Base-by-base conservation (phyloP, 257 asterid species). In the Rubia yunnanensis region DNA sequence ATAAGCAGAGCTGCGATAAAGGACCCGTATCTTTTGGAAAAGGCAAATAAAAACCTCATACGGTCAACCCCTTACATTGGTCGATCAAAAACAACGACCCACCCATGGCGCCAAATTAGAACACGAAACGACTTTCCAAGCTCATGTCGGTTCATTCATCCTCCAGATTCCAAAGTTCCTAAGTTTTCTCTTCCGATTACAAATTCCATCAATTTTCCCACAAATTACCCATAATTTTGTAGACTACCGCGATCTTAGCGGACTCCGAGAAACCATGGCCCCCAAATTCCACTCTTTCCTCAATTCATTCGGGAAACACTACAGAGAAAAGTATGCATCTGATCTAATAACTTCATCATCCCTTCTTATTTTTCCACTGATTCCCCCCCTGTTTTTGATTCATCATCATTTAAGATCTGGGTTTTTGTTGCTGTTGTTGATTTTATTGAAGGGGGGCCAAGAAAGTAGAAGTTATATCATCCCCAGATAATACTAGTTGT, bases 251-350 rank as follows among this genome's bases (percentile, higher is more conserved):
- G 72, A 70, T 50, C 71, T 56, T 77, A 82, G 82, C 76, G 49
- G 9, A 49, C 26, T 68, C 36, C 39, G 35, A 49, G 14, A 65
- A 82, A 76, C 67, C 58, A 86, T 88, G 94, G 71, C 84, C 75
- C 79, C 82, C 85, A 72, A 75, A 71, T 74, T 82, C 72, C 73
- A 68, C 71, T 79, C 94, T 27, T 9, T 85, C 53, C 74, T 86
- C 68, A 78, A 80, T 56, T 63, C 81, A 66, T 55, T 70, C 35
- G 79, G 70, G 24, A 70, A 68, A 64, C 38, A 73, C 41, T 73
- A 9, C 77, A 71, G 31, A 24, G 67, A 70, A 46, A 84, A 77
- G 88, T 83, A 81, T 71, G 78, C 49, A n/a, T 14, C 8, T 3
- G 0, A 0, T 11, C n/a, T 14, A n/a, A n/a, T n/a, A n/a, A n/a